Evolutionary conservation across 129 eudicot species (phyloP).

Genomic region (Kitagawia praeruptora): DNA sequence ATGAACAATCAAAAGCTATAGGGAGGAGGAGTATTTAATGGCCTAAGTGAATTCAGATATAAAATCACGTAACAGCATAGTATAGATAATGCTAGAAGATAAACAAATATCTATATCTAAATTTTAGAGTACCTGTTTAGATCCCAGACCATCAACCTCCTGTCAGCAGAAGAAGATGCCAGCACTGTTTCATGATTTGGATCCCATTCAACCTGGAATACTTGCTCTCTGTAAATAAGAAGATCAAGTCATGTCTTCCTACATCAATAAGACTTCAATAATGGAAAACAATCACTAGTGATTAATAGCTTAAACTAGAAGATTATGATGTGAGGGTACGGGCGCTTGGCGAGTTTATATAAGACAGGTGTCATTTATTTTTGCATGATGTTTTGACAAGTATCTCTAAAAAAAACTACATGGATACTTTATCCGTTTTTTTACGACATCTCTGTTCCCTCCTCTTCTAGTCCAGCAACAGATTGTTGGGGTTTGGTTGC

Average conservation of each 20-base stretch:
- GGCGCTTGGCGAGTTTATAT: neutral
- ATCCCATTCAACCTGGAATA: constrained; percentile 96
- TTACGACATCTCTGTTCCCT: neutral
- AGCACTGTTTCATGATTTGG: constrained; percentile 92
- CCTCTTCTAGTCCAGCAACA: constrained; percentile 13
- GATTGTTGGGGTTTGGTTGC: constrained; percentile 73
- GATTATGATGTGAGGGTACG: neutral
- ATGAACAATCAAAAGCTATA: too few relatives aligned
- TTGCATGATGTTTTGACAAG: neutral
- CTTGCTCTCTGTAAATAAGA: constrained; percentile 56
- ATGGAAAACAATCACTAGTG: neutral
- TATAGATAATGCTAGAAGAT: neutral
- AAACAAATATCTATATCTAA: neutral
- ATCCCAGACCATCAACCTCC: constrained; percentile 99
- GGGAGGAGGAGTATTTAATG: too few relatives aligned
- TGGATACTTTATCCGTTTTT: neutral
- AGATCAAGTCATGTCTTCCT: constrained; percentile 4
- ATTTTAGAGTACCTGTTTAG: constrained; percentile 65
- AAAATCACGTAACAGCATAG: neutral
- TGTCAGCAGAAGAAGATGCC: constrained; percentile 86
- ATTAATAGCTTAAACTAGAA: neutral
- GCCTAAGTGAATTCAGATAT: too few relatives aligned
- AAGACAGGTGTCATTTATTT: neutral
- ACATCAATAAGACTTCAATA: neutral
- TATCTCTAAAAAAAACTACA: neutral